Evolutionary conservation across 2,329 filamentous ascomycete species (phyloP).

Genomic region (Alternaria solani): DNA sequence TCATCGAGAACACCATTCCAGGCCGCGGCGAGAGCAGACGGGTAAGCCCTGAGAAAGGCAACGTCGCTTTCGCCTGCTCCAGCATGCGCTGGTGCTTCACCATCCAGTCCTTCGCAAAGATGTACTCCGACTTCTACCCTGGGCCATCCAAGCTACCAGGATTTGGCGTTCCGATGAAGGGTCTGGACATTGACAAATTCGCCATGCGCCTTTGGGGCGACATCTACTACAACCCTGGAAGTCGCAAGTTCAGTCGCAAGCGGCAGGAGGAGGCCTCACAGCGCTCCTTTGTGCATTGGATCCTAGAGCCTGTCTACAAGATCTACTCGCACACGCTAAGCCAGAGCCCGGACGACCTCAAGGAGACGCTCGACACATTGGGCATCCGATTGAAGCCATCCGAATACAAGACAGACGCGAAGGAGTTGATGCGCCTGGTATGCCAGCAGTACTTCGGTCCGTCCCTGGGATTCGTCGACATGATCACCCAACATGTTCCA

Average conservation of each 20-base stretch:
- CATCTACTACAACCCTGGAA: slow-evolving; percentile 91
- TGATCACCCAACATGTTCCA: slow-evolving; percentile 89
- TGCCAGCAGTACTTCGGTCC: slow-evolving; percentile 96
- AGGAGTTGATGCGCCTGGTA: slow-evolving; percentile 84
- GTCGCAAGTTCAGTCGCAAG: slow-evolving; percentile 91
- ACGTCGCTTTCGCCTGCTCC: slow-evolving; percentile 95
- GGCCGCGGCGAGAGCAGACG: slow-evolving; percentile 80
- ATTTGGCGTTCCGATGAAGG: slow-evolving; percentile 46
- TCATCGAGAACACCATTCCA: slow-evolving; percentile 88
- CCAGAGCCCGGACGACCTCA: slow-evolving; percentile 84
- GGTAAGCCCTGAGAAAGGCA: slow-evolving; percentile 94
- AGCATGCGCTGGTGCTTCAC: slow-evolving; percentile 98
- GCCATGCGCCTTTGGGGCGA: slow-evolving; percentile 91
- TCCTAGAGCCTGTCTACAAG: slow-evolving; percentile 97
- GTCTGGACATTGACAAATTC: slow-evolving; percentile 81
- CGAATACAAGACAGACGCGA: slow-evolving; percentile 89
- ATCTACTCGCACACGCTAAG: slow-evolving; percentile 95
- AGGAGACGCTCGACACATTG: slow-evolving; percentile 76
- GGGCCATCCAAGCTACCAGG: slow-evolving; percentile 54
- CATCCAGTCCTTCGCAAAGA: slow-evolving; percentile 89
- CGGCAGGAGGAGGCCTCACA: slow-evolving; percentile 80
- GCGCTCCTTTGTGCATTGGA: slow-evolving; percentile 90
- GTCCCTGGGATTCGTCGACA: slow-evolving; percentile 90
- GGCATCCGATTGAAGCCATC: slow-evolving; percentile 90
- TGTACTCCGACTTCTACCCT: slow-evolving; percentile 91